phyloP scores from a whole-genome alignment of 2,329 filamentous ascomycete genomes.

The Hypoxylon sp. region DNA sequence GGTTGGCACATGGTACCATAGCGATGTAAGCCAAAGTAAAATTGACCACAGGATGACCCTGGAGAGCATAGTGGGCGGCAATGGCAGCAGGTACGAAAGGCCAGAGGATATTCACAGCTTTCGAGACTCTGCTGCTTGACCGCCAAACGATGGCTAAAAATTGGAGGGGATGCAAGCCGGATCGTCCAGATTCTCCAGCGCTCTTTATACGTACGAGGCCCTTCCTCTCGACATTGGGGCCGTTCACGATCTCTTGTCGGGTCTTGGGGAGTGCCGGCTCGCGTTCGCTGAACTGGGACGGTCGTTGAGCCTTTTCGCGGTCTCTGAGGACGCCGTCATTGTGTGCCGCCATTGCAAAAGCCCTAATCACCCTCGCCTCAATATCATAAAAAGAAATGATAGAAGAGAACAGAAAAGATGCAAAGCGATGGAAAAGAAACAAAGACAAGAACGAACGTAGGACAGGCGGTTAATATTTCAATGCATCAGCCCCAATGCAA shows the following conservation, averaged over 20 bases:
- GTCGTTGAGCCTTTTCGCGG: slow-evolving; percentile 43
- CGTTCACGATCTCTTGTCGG: slow-evolving; percentile 44
- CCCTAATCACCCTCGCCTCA: neutral
- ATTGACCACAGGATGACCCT: slow-evolving; percentile 68
- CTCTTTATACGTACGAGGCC: slow-evolving; percentile 53
- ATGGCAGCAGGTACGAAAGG: slow-evolving; percentile 81
- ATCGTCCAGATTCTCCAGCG: slow-evolving; percentile 76
- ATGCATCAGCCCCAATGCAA: slow-evolving; percentile 24
- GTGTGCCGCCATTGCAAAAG: slow-evolving; percentile 29
- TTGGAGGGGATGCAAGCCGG: slow-evolving; percentile 73
- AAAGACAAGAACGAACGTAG: slow-evolving; percentile 12
- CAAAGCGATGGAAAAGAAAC: slow-evolving; percentile 11
- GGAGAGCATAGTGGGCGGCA: slow-evolving; percentile 64
- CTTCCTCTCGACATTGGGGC: slow-evolving; percentile 35
- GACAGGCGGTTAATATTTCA: slow-evolving; percentile 20
- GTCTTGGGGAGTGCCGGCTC: slow-evolving; percentile 49
- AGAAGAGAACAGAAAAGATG: slow-evolving; percentile 6
- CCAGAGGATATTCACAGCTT: slow-evolving; percentile 79
- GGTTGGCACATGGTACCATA: slow-evolving; percentile 82
- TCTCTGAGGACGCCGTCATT: slow-evolving; percentile 22
- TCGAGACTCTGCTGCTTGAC: slow-evolving; percentile 75
- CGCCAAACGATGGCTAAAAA: slow-evolving; percentile 75
- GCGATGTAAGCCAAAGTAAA: slow-evolving; percentile 82
- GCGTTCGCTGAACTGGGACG: slow-evolving; percentile 42
- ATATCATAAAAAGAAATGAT: slow-evolving; percentile 14